phyloP scores from a whole-genome alignment of 2,329 filamentous ascomycete genomes.

The Aulographum hederae region DNA sequence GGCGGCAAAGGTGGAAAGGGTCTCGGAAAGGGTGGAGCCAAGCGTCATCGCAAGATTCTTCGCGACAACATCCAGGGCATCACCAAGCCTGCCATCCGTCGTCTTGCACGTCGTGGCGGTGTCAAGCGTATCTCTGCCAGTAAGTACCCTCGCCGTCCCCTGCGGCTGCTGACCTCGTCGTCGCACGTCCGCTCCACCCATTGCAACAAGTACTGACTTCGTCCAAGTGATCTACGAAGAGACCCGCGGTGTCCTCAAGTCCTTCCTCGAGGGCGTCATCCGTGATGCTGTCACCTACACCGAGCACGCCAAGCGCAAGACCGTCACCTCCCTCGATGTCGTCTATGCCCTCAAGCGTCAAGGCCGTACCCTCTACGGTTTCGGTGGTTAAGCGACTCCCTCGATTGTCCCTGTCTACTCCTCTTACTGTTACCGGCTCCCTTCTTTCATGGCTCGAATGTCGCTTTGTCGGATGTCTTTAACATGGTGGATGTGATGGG shows the following conservation, averaged over 20 bases:
- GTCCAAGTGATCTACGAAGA: constrained; percentile 56
- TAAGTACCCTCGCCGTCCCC: no score
- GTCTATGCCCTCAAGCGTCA: constrained; percentile 47
- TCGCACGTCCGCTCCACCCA: not conserved
- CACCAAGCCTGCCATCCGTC: constrained; percentile 34
- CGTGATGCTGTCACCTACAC: constrained; percentile 64
- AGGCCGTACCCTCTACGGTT: constrained; percentile 63
- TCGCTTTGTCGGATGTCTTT: no score
- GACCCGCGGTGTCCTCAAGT: constrained; percentile 61
- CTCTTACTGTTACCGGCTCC: no score
- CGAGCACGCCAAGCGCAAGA: constrained; percentile 69
- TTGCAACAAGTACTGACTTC: not conserved
- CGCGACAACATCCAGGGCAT: constrained; percentile 38
- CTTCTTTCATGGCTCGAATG: no score
- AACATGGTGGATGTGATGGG: no score
- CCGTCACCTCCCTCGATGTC: constrained; percentile 49
- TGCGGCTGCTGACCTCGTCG: constrained; percentile 1
- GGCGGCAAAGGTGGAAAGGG: constrained; percentile 36
- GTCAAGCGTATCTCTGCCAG: constrained; percentile 34
- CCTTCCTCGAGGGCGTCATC: constrained; percentile 60
- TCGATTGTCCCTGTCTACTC: not conserved
- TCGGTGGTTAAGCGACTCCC: constrained; percentile 52
- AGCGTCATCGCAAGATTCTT: constrained; percentile 36
- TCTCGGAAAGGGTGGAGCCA: constrained; percentile 35
- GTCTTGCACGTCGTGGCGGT: constrained; percentile 35